A percentile compares a stretch with the other conserved stretches of the same genome.
phyloP scores from a whole-genome alignment of 148 eudicot genomes.

The Dysphania ambrosioides region DNA sequence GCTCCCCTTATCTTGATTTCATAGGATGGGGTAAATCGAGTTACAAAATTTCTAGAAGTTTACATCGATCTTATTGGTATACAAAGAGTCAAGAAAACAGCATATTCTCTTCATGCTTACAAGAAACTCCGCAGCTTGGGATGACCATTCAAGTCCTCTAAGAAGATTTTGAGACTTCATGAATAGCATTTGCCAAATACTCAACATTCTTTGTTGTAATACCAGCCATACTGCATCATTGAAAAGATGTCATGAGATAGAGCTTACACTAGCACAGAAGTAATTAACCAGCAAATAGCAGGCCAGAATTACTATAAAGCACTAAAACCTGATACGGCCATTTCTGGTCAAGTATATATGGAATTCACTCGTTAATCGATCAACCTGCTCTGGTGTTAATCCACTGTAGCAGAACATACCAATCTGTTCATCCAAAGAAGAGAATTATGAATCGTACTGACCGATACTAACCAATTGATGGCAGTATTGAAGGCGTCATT shows the following conservation, averaged over 20 bases:
- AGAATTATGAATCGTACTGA: background rate
- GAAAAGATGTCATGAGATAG: background rate
- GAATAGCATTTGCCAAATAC: constrained; percentile 87
- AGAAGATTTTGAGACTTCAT: constrained; percentile 76
- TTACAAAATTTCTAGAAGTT: background rate
- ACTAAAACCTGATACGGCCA: constrained; percentile 83
- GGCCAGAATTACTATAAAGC: background rate
- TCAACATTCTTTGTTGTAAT: constrained; percentile 85
- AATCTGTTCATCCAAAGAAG: constrained; percentile 49
- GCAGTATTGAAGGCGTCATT: background rate
- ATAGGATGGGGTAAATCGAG: background rate
- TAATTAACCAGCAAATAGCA: background rate
- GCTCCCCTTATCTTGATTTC: background rate
- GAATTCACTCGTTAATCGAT: constrained; percentile 75
- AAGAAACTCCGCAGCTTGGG: background rate
- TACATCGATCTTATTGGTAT: constrained; percentile 8
- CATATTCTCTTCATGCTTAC: background rate
- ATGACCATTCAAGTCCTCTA: constrained; percentile 20
- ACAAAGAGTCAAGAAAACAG: background rate
- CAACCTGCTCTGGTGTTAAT: constrained; percentile 92
- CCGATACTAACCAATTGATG: background rate
- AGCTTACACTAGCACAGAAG: constrained; percentile 7
- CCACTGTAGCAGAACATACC: constrained; percentile 99
- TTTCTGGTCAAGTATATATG: constrained; percentile 93
- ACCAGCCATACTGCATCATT: constrained; percentile 85